Evolutionary conservation across 768 basidiomycete species (phyloP).

Genomic region (Termitomyces sp.): DNA sequence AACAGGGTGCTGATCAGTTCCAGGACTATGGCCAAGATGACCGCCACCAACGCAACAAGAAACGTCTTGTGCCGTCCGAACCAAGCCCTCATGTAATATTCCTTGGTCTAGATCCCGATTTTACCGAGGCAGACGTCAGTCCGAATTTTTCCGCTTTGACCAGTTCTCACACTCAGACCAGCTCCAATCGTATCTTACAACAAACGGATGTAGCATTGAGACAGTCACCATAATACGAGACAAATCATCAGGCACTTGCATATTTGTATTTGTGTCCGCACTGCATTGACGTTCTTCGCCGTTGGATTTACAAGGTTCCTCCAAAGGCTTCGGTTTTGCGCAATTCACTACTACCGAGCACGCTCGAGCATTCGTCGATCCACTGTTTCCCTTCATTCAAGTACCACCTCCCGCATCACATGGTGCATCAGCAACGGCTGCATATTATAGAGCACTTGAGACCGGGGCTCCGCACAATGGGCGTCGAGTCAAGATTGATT

Average conservation of each 20-base stretch:
- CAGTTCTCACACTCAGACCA: constrained; percentile 40
- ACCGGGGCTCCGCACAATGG: constrained; percentile 68
- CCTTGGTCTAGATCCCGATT: constrained; percentile 87
- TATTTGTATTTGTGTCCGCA: constrained; percentile 64
- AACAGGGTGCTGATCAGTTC: constrained; percentile 27
- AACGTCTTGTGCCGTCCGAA: constrained; percentile 77
- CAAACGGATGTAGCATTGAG: constrained; percentile 70
- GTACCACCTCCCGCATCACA: constrained; percentile 90
- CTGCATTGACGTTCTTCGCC: constrained; percentile 71
- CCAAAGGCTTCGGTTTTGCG: constrained; percentile 96
- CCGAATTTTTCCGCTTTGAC: constrained; percentile 23
- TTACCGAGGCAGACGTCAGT: constrained; percentile 91
- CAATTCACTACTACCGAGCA: constrained; percentile 84
- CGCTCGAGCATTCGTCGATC: constrained; percentile 87
- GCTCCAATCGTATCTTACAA: constrained; percentile 75
- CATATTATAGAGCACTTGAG: constrained; percentile 72
- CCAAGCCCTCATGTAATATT: constrained; percentile 93
- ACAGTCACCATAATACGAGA: constrained; percentile 95
- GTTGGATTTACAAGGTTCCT: constrained; percentile 77
- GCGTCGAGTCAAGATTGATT: constrained; percentile 92
- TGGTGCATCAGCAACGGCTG: constrained; percentile 68
- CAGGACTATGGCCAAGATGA: constrained; percentile 50
- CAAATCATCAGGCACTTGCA: constrained; percentile 92
- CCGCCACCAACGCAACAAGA: constrained; percentile 52
- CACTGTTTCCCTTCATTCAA: constrained; percentile 85